phyloP scores from a whole-genome alignment of 306 rosid genomes.

The Dicorynia guianensis region DNA sequence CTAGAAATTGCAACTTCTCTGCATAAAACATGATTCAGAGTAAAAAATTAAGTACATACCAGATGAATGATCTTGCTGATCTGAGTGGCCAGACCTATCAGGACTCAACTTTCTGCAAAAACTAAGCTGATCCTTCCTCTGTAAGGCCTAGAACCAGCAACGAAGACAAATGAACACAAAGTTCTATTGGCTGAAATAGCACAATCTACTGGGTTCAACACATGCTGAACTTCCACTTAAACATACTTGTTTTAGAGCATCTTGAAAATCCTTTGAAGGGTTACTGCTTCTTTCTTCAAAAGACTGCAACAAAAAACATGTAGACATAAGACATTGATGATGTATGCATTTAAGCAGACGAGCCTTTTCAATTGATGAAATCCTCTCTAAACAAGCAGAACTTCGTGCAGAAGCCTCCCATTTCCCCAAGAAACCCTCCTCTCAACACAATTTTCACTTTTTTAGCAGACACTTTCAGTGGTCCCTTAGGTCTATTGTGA shows the following conservation, averaged over 20 bases:
- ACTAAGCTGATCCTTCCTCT: slow-evolving; percentile 48
- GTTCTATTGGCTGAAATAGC: slow-evolving; percentile 33
- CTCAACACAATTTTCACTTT: no score
- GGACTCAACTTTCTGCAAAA: slow-evolving; percentile 47
- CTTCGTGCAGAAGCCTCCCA: slow-evolving; percentile 1
- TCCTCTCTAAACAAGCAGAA: slow-evolving; percentile 18
- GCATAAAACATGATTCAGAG: slow-evolving; percentile 24
- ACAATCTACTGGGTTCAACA: slow-evolving; percentile 27
- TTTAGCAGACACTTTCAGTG: slow-evolving; percentile 1
- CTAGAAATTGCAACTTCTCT: background rate
- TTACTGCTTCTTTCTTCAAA: slow-evolving; percentile 65
- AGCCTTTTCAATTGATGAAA: slow-evolving; percentile 19
- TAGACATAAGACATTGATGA: slow-evolving; percentile 32
- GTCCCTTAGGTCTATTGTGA: slow-evolving; percentile 1
- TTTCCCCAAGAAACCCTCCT: slow-evolving; percentile 34
- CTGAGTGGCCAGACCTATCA: slow-evolving; percentile 39
- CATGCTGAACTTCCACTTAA: background rate
- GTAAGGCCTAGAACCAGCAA: slow-evolving; percentile 52
- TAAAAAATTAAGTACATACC: slow-evolving; percentile 52
- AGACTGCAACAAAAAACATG: slow-evolving; percentile 48
- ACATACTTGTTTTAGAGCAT: slow-evolving; percentile 64
- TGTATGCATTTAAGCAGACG: slow-evolving; percentile 15
- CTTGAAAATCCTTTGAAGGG: slow-evolving; percentile 68
- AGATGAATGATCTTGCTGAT: slow-evolving; percentile 51
- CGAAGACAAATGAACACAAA: slow-evolving; percentile 11